Conservation (phyloP, 331 rosid species). For the Cucumis variabilis region DNA sequence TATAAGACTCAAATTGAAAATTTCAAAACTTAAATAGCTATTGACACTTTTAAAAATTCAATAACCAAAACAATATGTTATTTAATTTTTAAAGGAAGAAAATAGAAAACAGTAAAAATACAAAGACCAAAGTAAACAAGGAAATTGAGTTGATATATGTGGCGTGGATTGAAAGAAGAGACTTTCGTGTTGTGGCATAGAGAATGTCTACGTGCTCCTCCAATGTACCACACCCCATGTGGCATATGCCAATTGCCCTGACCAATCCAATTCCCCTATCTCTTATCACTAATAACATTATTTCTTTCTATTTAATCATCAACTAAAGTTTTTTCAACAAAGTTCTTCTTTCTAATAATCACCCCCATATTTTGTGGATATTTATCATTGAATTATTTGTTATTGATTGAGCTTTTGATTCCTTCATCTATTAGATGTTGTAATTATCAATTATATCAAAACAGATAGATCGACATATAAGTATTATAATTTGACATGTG, state of each 20-base stretch:
- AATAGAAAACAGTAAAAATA: too few species aligned
- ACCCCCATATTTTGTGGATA: neutral
- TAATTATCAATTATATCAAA: neutral
- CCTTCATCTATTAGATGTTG: neutral
- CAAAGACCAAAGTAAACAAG: too few species aligned
- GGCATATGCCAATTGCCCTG: neutral
- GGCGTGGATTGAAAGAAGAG: neutral
- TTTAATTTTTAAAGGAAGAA: too few species aligned
- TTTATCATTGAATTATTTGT: neutral
- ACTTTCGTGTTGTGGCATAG: conserved; percentile 10
- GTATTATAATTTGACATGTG: neutral
- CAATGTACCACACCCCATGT: neutral
- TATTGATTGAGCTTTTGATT: neutral
- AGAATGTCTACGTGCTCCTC: neutral
- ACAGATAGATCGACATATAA: neutral
- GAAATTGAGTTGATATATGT: neutral
- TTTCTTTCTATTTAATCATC: neutral
- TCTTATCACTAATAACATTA: neutral
- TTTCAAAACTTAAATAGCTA: too few species aligned
- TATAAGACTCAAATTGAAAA: too few species aligned
- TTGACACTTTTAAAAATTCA: too few species aligned
- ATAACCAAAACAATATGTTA: too few species aligned
- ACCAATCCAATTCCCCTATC: neutral
- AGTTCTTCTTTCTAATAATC: neutral
- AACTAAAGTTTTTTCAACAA: neutral